Conservation (phyloP, 495 filamentous ascomycete genomes). For the Aspergillus bridgeri region DNA sequence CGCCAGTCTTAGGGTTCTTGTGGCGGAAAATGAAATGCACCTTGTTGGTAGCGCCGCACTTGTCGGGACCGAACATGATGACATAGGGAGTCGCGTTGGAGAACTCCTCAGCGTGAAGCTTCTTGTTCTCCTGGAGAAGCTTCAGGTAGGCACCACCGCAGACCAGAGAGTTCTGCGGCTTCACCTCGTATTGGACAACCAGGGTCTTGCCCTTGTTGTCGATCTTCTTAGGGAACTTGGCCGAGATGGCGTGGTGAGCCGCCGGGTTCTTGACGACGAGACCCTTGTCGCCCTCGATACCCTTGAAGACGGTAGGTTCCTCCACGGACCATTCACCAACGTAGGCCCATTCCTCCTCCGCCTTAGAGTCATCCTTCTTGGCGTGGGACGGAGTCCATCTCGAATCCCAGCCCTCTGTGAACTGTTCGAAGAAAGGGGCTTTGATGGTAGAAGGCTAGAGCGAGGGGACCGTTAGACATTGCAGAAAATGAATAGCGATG, state of each 20-base stretch:
- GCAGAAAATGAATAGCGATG: constrained; percentile 5
- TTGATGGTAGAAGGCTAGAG: constrained; percentile 77
- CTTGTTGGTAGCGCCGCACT: constrained; percentile 99
- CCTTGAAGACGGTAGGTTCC: constrained; percentile 88
- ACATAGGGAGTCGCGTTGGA: constrained; percentile 96
- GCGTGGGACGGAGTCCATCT: constrained; percentile 93
- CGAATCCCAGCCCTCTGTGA: constrained; percentile 89
- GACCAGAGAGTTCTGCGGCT: constrained; percentile 96
- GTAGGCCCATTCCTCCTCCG: constrained; percentile 96
- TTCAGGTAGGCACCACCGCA: constrained; percentile 99
- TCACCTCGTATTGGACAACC: constrained; percentile 99
- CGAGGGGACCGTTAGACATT: constrained; percentile 17
- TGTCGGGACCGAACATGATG: constrained; percentile 99
- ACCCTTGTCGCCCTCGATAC: constrained; percentile 93
- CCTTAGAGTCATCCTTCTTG: constrained; percentile 87
- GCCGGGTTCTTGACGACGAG: constrained; percentile 95
- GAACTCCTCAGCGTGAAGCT: constrained; percentile 96
- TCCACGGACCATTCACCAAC: constrained; percentile 96
- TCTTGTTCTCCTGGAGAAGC: constrained; percentile 96
- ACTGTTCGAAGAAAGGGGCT: constrained; percentile 96
- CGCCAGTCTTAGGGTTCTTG: constrained; percentile 99
- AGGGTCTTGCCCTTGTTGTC: constrained; percentile 95
- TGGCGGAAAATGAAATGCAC: constrained; percentile 99
- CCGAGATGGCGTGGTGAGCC: constrained; percentile 98
- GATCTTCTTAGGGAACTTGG: constrained; percentile 95